Percentiles rank a stretch among this genome's conserved stretches.
Conservation (phyloP, 1,284 basidiomycete genomes). For the Cryptococcus sp. region DNA sequence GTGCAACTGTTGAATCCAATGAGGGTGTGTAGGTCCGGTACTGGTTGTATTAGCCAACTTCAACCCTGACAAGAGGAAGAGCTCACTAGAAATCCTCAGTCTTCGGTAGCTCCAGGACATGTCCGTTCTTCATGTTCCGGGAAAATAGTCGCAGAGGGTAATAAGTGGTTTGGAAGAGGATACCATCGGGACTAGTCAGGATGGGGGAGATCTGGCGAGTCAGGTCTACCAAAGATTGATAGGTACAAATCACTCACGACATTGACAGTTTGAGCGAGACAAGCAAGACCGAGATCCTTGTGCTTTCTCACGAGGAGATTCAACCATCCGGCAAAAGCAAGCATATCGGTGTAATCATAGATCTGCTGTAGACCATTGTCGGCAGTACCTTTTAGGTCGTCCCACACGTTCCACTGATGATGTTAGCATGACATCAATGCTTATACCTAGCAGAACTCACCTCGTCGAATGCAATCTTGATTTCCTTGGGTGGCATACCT, state of each 20-base stretch:
- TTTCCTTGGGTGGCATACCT: constrained; percentile 19
- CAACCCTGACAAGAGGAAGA: neutral
- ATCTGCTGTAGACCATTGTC: constrained; percentile 56
- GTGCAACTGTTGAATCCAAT: constrained; percentile 30
- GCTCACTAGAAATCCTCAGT: constrained; percentile 34
- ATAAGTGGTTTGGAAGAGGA: constrained; percentile 36
- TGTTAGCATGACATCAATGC: neutral
- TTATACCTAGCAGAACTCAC: constrained; percentile 5
- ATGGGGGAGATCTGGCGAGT: constrained; percentile 33
- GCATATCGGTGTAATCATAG: constrained; percentile 61
- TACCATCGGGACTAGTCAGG: constrained; percentile 30
- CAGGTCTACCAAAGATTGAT: neutral
- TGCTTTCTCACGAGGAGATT: constrained; percentile 62
- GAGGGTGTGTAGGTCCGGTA: constrained; percentile 32
- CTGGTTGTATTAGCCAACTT: constrained; percentile 7
- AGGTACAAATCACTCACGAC: constrained; percentile 21
- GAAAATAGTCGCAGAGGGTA: constrained; percentile 34
- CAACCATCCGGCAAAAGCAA: constrained; percentile 59
- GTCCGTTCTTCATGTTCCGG: constrained; percentile 37
- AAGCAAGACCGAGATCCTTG: constrained; percentile 60
- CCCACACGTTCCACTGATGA: constrained; percentile 32
- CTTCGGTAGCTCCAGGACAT: constrained; percentile 22
- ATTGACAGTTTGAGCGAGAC: constrained; percentile 58
- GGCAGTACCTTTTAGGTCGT: constrained; percentile 47
- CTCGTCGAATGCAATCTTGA: constrained; percentile 55